Percentiles rank a stretch among this genome's conserved stretches.
Conservation (phyloP, 164 flowering plant genomes). For the Vitis rupestris region DNA sequence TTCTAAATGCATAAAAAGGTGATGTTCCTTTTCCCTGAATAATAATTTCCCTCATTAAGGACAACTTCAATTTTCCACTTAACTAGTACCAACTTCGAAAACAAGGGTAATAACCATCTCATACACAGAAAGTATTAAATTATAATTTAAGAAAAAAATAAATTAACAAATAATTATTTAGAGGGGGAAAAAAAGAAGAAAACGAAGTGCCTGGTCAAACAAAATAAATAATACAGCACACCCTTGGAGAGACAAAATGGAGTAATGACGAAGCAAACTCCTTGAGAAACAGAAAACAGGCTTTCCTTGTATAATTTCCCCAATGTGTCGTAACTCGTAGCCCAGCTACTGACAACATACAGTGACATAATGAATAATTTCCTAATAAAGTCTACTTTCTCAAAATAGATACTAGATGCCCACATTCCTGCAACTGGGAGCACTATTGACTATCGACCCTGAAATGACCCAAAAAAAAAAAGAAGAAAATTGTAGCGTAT, state of each 20-base stretch:
- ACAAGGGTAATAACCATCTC: not conserved
- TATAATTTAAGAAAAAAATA: not conserved
- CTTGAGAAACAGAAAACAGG: not conserved
- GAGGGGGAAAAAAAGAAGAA: not conserved
- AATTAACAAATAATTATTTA: not conserved
- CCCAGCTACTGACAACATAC: not conserved
- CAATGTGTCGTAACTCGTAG: not conserved
- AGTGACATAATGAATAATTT: no score
- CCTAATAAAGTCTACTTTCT: no score
- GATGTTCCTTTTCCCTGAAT: no score
- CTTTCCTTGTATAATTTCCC: constrained; percentile 8
- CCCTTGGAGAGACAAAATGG: not conserved
- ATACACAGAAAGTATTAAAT: not conserved
- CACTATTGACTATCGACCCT: constrained; percentile 4
- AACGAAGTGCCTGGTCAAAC: no score
- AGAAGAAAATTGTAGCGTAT: constrained; percentile 7
- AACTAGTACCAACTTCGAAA: not conserved
- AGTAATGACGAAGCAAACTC: not conserved
- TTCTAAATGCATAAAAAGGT: no score
- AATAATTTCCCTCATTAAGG: no score
- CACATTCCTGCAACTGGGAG: no score
- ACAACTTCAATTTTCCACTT: no score
- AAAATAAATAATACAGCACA: not conserved
- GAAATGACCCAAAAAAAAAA: not conserved
- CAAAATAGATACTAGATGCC: no score